Base-by-base conservation (phyloP, 495 filamentous ascomycete species). In the Bryoglossum gracile region DNA sequence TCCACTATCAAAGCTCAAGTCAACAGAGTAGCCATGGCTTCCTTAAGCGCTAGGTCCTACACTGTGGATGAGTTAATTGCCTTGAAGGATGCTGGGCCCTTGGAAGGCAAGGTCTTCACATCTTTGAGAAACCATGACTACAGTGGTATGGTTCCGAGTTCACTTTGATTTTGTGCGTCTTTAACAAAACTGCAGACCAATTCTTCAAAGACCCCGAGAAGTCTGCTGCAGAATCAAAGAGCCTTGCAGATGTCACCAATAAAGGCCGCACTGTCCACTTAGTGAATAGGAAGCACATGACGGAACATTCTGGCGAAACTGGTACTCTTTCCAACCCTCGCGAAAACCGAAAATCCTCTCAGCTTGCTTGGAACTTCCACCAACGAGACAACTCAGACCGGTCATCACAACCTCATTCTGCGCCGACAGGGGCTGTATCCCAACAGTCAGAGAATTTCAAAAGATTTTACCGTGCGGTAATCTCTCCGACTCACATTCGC, bases 381-480 rank as follows among this genome's bases (percentile, higher is more conserved):
- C 55, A 34, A n/a, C 49, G 52, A 2, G 53, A 59, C 21, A 46
- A 40, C 33, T 62, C 59, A 3, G 56, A 59, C 30, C 45, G 38
- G 8, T 51, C 56, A 2, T 48, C 37, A 13, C 53, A 76, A 42
- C 74, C 75, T 4, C 57, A 72, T 46, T 50, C 66, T 14, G 73
- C 72, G 1, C 74, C 75, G 8, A 58, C 63, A 26, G 71, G 65
- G 11, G 49, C 64, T 19, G 57, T 55, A 2, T 65, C 71, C 8
- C 75, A 79, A 57, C 61, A 68, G 41, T 65, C 60, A 6, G 74
- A 76, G 55, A 75, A 75, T 21, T 79, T 79, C 53, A 68, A 73
- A 58, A 64, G 67, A 34, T 79, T 79, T 57, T 77, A 70, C 61
- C 69, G 73, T 48, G 75, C 69, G 5, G 74, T 78, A 10, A 68